Conservation (phyloP, 495 filamentous ascomycete species). For the Lophiostoma macrostomum region DNA sequence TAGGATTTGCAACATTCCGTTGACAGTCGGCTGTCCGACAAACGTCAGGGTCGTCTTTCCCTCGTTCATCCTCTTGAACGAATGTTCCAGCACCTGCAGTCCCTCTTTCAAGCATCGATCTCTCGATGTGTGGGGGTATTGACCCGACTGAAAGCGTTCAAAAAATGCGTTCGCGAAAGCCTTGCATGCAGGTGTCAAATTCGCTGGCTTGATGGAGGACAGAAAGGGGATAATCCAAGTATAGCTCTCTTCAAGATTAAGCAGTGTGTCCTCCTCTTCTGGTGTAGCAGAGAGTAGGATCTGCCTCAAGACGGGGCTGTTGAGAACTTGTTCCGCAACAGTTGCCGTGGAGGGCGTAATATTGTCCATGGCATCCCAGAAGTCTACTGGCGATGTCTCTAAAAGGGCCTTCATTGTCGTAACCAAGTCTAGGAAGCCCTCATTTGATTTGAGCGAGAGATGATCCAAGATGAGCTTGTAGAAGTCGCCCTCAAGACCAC, state of each 20-base stretch:
- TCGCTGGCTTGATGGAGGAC: constrained; percentile 66
- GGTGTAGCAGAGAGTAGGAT: constrained; percentile 58
- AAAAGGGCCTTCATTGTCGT: constrained; percentile 65
- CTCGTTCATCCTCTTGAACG: constrained; percentile 47
- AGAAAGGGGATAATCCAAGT: constrained; percentile 75
- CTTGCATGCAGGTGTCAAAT: constrained; percentile 69
- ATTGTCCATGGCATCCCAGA: constrained; percentile 81
- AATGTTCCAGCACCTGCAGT: constrained; percentile 49
- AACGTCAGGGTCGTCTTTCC: constrained; percentile 32
- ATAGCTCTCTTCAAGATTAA: constrained; percentile 58
- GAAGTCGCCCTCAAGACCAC: constrained; percentile 74
- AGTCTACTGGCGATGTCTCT: constrained; percentile 68
- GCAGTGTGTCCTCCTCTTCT: constrained; percentile 53
- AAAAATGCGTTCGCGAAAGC: constrained; percentile 67
- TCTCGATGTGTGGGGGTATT: constrained; percentile 46
- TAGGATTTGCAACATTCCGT: constrained; percentile 53
- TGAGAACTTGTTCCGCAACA: constrained; percentile 73
- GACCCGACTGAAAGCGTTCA: constrained; percentile 56
- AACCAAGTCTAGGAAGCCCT: constrained; percentile 59
- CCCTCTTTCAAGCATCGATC: constrained; percentile 54
- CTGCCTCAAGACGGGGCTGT: constrained; percentile 62
- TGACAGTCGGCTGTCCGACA: constrained; percentile 53
- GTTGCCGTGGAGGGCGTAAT: constrained; percentile 61
- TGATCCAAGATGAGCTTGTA: constrained; percentile 75
- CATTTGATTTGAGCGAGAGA: constrained; percentile 57